Evolutionary conservation across 1,284 basidiomycete genomes (phyloP), one percentile per base, ranked within the genome.

Genomic region (Grifola frondosa): DNA sequence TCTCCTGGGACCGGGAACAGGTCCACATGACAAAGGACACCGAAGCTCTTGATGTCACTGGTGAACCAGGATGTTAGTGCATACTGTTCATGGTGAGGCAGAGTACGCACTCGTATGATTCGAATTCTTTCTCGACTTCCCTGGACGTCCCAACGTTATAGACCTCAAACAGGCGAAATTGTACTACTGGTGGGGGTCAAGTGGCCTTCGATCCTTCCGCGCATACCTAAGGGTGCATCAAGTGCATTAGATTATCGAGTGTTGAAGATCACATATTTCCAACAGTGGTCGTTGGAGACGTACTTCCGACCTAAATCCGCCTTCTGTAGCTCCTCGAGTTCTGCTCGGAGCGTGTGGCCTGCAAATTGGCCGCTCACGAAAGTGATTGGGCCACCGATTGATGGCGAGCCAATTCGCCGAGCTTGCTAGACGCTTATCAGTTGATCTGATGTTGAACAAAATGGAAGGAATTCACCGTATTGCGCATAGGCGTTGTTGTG

Each of bases 1-100:
- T 56, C 36, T 4, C 57, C 56, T 19, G 70, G 69, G 6, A 79
- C 71, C 3, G 76, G 74, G 49, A 81, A 84, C 17, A 84, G 67
- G 62, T 84, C 81, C 30, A 81, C 77, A 5, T 77, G 79, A 57
- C 81, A 84, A 4, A 84, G 60, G n/a, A 83, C 65, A 10, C 80
- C 80, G 22, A 78, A 67, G 5, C 65, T 66, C 40, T 70, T 66
- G 33, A 75, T 56, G 25, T 73, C 71, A 24, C 76, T 79, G 46
- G 6, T 36, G 30, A 31, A 54, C 22, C 46, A 32, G 24, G 28
- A 33, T 31, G 21, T 15, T 21, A 38, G 30, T 33, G 30, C 36
- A 37, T 17, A 48, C 35, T 20, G 22, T 26, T 28, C 26, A 7
- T 24, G 25, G 6, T 2, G 20, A 37, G 29, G 20, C 15, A 20